phyloP scores from a whole-genome alignment of 2,329 filamentous ascomycete species.

The Penicillium sp. region DNA sequence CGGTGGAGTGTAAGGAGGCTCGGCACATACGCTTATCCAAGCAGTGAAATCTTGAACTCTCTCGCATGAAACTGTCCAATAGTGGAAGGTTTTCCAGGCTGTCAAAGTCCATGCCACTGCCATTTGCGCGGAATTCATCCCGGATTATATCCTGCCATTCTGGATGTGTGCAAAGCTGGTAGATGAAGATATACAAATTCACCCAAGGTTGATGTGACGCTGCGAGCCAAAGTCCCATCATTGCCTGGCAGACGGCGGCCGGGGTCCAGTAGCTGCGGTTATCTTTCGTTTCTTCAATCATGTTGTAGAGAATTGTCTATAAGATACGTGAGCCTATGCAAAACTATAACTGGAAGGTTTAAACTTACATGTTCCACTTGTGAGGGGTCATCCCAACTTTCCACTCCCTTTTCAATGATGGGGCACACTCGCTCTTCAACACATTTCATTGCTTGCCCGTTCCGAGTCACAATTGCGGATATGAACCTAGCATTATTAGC shows the following conservation, averaged over 20 bases:
- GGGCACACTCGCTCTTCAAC: not conserved
- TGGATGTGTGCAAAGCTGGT: not conserved
- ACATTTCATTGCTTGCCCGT: not conserved
- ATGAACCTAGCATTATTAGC: not conserved
- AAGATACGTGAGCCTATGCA: not conserved
- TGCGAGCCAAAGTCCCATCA: not conserved
- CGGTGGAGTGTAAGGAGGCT: not conserved
- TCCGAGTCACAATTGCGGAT: not conserved
- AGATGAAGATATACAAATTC: not conserved
- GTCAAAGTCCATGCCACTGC: not conserved
- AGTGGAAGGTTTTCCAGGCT: not conserved
- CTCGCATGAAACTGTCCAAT: not conserved
- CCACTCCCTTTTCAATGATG: not conserved
- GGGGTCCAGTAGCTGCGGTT: not conserved
- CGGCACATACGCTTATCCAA: not conserved
- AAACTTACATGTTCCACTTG: not conserved
- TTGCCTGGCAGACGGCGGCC: not conserved
- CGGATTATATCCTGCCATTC: not conserved
- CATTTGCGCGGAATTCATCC: not conserved
- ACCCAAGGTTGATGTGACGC: not conserved
- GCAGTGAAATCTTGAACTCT: not conserved
- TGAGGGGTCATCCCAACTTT: not conserved
- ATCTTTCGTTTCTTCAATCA: not conserved
- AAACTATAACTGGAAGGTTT: not conserved
- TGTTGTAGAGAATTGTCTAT: not conserved